phyloP scores from a whole-genome alignment of 139 green algal species.

The Choricystis sp. region DNA sequence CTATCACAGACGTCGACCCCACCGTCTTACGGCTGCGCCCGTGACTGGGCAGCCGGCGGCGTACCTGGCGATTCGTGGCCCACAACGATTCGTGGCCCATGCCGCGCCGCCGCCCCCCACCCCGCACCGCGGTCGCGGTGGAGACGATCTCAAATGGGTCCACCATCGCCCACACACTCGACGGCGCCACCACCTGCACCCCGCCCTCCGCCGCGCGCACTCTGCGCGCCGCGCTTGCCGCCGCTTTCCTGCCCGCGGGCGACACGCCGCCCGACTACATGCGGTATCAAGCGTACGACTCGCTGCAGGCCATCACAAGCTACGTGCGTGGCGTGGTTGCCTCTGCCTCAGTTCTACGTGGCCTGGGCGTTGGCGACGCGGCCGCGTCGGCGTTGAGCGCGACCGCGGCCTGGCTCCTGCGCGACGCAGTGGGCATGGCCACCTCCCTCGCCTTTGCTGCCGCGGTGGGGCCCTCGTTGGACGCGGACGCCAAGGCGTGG shows the following conservation, averaged over 20 bases:
- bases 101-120: too few relatives aligned
- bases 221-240: background rate
- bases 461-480: constrained; percentile 23
- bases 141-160: too few relatives aligned
- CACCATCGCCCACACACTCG: too few relatives aligned
- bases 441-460: constrained; percentile 49
- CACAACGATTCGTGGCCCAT: too few relatives aligned
- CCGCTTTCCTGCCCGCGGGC: constrained; percentile 37
- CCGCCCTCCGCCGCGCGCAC: too few relatives aligned
- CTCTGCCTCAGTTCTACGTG: constrained; percentile 42
- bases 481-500: constrained; percentile 63
- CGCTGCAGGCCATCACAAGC: constrained; percentile 42
- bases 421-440: constrained; percentile 48
- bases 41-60: too few relatives aligned
- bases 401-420: constrained; percentile 11
- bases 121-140: too few relatives aligned
- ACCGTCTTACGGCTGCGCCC: too few relatives aligned
- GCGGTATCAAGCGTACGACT: constrained; percentile 25
- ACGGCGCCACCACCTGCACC: too few relatives aligned
- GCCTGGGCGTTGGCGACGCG: constrained; percentile 46
- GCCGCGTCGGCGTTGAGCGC: constrained; percentile 10
- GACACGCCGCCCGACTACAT: constrained; percentile 41
- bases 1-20: too few relatives aligned
- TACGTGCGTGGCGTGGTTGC: constrained; percentile 63
- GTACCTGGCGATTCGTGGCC: too few relatives aligned